Percentiles rank a stretch among this genome's conserved stretches.
Evolutionary conservation across 352 stramenopile species (phyloP).

Genomic region (Peronospora destructor): DNA sequence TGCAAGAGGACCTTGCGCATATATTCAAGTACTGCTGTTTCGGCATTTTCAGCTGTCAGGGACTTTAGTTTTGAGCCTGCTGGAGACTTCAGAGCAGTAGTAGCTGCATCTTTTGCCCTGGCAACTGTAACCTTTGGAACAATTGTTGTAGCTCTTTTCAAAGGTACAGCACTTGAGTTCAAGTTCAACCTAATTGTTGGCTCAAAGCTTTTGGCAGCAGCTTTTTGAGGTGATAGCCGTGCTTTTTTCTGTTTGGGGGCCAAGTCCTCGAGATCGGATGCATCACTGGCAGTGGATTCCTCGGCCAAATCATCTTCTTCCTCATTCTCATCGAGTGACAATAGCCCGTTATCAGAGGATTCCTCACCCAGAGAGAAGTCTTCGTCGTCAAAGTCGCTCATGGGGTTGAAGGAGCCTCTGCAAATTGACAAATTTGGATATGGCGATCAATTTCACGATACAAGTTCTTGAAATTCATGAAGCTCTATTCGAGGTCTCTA

Average conservation of each 20-base stretch:
- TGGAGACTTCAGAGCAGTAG: constrained; percentile 15
- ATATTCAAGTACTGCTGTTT: constrained; percentile 55
- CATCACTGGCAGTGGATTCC: constrained; percentile 21
- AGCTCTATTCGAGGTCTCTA: too few relatives aligned
- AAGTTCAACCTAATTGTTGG: neutral
- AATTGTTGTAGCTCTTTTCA: constrained; percentile 1
- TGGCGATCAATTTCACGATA: too few relatives aligned
- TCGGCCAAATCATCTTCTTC: constrained; percentile 28
- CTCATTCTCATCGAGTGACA: constrained; percentile 26
- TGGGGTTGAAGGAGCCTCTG: too few relatives aligned
- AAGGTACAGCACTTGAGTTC: neutral
- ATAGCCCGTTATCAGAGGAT: constrained; percentile 35
- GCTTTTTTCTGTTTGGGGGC: constrained; percentile 21
- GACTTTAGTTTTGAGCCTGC: constrained; percentile 20
- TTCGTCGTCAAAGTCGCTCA: constrained; percentile 38
- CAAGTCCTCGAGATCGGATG: constrained; percentile 42
- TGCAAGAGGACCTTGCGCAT: constrained; percentile 48
- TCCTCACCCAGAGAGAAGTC: constrained; percentile 61
- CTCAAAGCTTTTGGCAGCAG: constrained; percentile 12
- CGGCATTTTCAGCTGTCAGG: constrained; percentile 40
- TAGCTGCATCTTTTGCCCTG: constrained; percentile 6
- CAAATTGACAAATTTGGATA: too few relatives aligned
- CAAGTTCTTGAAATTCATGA: too few relatives aligned
- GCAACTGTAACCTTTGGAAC: too few relatives aligned
- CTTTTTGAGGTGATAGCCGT: constrained; percentile 16